Evolutionary conservation across 129 eudicot genomes (phyloP).

Genomic region (Pseudognaphalium luteoalbum): DNA sequence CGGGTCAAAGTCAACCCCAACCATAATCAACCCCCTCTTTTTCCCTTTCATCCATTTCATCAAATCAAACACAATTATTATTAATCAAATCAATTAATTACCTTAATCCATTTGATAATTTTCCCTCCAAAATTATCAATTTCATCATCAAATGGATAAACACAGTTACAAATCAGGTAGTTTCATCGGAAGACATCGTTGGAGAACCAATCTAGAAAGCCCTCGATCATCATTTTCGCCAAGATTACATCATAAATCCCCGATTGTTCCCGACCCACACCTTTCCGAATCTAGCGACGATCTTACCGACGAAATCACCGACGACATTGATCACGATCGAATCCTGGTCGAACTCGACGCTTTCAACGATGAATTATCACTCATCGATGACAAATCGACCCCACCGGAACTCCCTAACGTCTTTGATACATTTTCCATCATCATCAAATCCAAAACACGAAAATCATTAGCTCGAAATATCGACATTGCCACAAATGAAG

Average conservation of each 20-base stretch:
- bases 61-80: background rate
- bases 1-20: conserved; percentile 22
- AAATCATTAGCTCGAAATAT: conserved; percentile 24
- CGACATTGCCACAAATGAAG: conserved; percentile 30
- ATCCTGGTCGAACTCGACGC: conserved; percentile 40
- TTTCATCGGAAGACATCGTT: conserved; percentile 41
- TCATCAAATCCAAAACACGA: conserved; percentile 38
- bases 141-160: conserved; percentile 29
- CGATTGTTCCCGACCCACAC: background rate
- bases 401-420: conserved; percentile 41
- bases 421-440: conserved; percentile 41
- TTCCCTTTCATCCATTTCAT: background rate
- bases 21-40: conserved; percentile 7
- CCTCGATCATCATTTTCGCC: conserved; percentile 28
- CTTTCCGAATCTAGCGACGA: background rate
- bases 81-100: background rate
- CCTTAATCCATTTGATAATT: background rate
- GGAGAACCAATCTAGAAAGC: conserved; percentile 28
- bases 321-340: conserved; percentile 23
- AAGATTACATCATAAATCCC: conserved; percentile 14
- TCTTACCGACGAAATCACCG: background rate
- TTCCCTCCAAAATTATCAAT: background rate
- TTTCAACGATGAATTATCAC: conserved; percentile 33
- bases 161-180: conserved; percentile 30
- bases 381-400: conserved; percentile 39